Conservation (phyloP, 2,329 filamentous ascomycete genomes). For the Albophoma yamanashiensis region DNA sequence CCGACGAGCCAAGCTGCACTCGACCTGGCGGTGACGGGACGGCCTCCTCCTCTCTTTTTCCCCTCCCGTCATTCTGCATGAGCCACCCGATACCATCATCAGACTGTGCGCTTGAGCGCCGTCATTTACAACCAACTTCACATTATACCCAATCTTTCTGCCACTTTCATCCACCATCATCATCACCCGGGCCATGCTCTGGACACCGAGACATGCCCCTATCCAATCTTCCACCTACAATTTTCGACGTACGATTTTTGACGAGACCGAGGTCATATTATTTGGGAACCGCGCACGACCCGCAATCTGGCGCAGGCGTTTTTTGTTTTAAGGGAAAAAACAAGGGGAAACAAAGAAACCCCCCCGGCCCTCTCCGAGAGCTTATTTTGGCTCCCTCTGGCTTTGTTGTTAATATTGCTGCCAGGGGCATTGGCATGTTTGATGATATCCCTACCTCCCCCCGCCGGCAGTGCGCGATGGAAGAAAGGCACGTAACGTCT, state of each 20-base stretch:
- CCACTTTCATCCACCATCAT: not conserved
- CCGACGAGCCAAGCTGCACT: conserved; percentile 35
- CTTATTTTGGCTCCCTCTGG: not conserved
- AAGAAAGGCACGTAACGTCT: not conserved
- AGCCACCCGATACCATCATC: not conserved
- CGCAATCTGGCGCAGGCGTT: not conserved
- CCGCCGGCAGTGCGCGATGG: not conserved
- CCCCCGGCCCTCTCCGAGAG: not conserved
- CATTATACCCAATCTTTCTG: not conserved
- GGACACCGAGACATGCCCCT: not conserved
- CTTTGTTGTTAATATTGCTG: not conserved
- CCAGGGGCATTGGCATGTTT: not conserved
- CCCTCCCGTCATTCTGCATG: not conserved
- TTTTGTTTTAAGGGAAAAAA: not conserved
- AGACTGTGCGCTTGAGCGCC: not conserved
- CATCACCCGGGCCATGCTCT: not conserved
- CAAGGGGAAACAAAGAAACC: not conserved
- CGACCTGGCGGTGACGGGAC: conserved; percentile 38
- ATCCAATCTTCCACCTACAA: not conserved
- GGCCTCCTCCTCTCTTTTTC: not conserved
- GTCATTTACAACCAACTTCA: not conserved
- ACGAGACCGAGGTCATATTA: not conserved
- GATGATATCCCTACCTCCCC: not conserved
- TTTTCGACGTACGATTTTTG: not conserved
- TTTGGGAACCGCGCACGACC: not conserved